Conservation (phyloP, 305 asterid species). For the Plantago lanceolata region DNA sequence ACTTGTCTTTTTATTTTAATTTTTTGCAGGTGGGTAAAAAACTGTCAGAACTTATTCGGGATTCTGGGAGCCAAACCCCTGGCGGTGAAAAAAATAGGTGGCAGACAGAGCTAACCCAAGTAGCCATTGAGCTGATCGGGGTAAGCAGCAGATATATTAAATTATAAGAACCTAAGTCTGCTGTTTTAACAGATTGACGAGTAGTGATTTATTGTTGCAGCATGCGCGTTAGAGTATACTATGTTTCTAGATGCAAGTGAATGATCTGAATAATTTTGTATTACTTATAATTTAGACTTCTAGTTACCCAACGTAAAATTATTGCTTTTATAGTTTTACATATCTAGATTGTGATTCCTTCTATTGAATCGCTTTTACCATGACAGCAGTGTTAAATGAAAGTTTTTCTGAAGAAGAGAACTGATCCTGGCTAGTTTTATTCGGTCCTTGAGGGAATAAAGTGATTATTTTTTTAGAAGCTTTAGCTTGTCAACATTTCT, state of each 20-base stretch:
- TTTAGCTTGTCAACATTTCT: background rate
- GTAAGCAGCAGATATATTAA: conserved; percentile 39
- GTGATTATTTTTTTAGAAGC: background rate
- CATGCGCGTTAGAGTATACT: background rate
- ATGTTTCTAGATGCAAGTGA: conserved; percentile 7
- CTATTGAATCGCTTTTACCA: background rate
- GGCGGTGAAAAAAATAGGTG: conserved; percentile 89
- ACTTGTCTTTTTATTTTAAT: conserved; percentile 19
- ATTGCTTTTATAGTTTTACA: background rate
- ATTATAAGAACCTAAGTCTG: background rate
- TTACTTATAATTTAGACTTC: no score
- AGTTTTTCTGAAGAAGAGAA: background rate
- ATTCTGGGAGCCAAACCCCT: conserved; percentile 79
- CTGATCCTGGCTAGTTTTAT: conserved; percentile 8
- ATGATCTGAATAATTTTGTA: background rate
- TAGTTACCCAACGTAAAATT: no score
- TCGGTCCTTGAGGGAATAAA: background rate
- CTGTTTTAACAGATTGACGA: conserved; percentile 9
- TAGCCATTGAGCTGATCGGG: conserved; percentile 88
- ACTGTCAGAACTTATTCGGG: conserved; percentile 94
- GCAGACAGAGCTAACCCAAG: conserved; percentile 93
- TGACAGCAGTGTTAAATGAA: conserved; percentile 10
- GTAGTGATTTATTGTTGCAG: conserved; percentile 2
- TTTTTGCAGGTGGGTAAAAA: conserved; percentile 76
- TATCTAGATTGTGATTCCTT: background rate